A percentile compares a stretch with the other conserved stretches of the same genome.
Conservation (phyloP, 2,329 filamentous ascomycete genomes). For the Verticillium nonalfalfae region DNA sequence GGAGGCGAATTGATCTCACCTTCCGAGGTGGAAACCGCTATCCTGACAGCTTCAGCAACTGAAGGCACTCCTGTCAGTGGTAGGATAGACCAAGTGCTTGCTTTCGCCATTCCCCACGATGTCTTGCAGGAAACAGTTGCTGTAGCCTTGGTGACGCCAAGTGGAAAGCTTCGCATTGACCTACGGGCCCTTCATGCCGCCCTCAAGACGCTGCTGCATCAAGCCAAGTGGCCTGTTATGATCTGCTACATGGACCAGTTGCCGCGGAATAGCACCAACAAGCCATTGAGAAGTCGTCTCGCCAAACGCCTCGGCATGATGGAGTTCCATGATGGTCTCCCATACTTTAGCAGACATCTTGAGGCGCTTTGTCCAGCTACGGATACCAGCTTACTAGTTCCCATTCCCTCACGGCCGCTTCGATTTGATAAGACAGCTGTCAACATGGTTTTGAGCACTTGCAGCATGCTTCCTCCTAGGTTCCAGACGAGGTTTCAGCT, state of each 20-base stretch:
- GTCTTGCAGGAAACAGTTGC: slow-evolving; percentile 51
- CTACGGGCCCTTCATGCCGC: slow-evolving; percentile 41
- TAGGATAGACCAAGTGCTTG: slow-evolving; percentile 40
- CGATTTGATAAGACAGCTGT: too few species aligned
- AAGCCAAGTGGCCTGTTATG: slow-evolving; percentile 45
- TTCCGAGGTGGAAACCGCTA: slow-evolving; percentile 52
- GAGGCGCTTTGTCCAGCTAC: too few species aligned
- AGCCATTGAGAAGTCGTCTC: slow-evolving; percentile 47
- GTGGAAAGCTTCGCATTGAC: slow-evolving; percentile 34
- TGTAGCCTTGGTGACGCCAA: slow-evolving; percentile 41
- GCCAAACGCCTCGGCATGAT: slow-evolving; percentile 38
- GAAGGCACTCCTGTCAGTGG: slow-evolving; percentile 35
- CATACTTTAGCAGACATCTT: too few species aligned
- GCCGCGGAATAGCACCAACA: slow-evolving; percentile 51
- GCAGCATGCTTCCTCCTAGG: too few species aligned
- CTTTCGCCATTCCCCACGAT: slow-evolving; percentile 45
- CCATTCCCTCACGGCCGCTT: too few species aligned
- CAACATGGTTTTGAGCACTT: too few species aligned
- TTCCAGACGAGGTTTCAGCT: too few species aligned
- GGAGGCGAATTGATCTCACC: slow-evolving; percentile 53
- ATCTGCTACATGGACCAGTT: slow-evolving; percentile 49
- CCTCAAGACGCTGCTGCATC: slow-evolving; percentile 38
- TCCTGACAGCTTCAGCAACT: slow-evolving; percentile 37
- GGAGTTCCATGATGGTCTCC: slow-evolving; percentile 35
- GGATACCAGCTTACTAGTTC: too few species aligned